Conservation (phyloP, 306 rosid genomes). For the Rubus parviflorus region DNA sequence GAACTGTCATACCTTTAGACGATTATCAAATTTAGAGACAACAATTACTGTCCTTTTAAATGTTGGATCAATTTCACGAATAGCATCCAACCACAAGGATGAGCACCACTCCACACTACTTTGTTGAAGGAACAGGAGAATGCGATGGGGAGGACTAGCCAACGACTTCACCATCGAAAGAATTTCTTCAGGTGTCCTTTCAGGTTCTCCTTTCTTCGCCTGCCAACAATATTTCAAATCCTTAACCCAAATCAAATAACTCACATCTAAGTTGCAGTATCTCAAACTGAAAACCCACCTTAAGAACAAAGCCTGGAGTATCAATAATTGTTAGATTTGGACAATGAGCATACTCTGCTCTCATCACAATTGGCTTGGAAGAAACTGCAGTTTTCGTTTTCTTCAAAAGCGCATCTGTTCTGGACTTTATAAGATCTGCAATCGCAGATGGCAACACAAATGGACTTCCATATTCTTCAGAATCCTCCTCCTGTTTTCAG, state of each 20-base stretch:
- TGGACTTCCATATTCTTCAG: constrained; percentile 88
- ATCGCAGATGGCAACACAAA: constrained; percentile 70
- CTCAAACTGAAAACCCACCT: constrained; percentile 43
- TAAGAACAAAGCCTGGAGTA: constrained; percentile 98
- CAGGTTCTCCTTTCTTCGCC: constrained; percentile 98
- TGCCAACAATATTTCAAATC: constrained; percentile 31
- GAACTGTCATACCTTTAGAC: constrained; percentile 68
- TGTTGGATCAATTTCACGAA: constrained; percentile 89
- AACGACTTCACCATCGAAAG: constrained; percentile 91
- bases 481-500: constrained; percentile 81
- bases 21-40: constrained; percentile 97
- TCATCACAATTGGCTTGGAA: constrained; percentile 88
- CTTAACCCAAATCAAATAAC: not conserved
- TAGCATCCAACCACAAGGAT: constrained; percentile 83
- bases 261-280: not conserved
- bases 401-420: constrained; percentile 81
- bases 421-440: constrained; percentile 79
- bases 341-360: constrained; percentile 94
- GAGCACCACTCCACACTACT: constrained; percentile 99
- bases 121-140: constrained; percentile 90
- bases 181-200: constrained; percentile 87
- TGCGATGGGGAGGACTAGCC: constrained; percentile 93
- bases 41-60: constrained; percentile 77
- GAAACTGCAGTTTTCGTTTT: constrained; percentile 79
- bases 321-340: constrained; percentile 93